Conservation (phyloP, 2,329 filamentous ascomycete species). For the Trichoderma hamatum region DNA sequence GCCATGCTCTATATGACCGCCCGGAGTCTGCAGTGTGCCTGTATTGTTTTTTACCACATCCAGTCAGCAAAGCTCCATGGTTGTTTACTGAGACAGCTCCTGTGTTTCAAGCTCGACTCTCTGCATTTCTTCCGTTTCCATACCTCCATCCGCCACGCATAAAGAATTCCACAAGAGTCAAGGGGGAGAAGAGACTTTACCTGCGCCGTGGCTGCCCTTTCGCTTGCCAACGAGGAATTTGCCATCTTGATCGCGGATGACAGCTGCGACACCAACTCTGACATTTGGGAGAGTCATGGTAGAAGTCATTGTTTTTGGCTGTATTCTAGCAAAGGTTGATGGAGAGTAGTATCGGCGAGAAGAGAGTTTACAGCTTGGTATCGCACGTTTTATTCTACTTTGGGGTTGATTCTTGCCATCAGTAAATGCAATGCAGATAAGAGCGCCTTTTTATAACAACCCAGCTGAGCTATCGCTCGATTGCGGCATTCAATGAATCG, state of each 20-base stretch:
- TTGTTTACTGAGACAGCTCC: neutral
- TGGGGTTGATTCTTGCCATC: neutral
- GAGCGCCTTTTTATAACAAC: neutral
- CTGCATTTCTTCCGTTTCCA: neutral
- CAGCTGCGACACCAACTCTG: slow-evolving; percentile 51
- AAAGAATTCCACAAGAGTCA: neutral
- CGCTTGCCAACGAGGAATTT: slow-evolving; percentile 53
- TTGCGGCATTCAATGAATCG: neutral
- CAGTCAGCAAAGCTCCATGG: neutral
- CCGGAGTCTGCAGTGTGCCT: slow-evolving; percentile 69
- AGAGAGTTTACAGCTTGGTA: neutral
- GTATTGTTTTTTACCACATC: slow-evolving; percentile 24
- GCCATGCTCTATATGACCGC: slow-evolving; percentile 73
- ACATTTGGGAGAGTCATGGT: slow-evolving; percentile 38
- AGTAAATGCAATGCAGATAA: neutral
- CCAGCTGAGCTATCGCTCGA: neutral
- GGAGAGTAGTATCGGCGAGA: neutral
- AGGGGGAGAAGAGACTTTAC: slow-evolving; percentile 37
- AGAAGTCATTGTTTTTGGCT: neutral
- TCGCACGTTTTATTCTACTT: neutral
- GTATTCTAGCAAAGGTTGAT: neutral
- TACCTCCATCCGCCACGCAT: neutral
- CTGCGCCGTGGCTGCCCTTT: slow-evolving; percentile 52
- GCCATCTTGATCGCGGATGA: slow-evolving; percentile 50
- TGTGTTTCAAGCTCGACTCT: neutral